These are phyloP conservation scores for Blastobotrys proliferans DNA, from an alignment of 1,139 yeast species.

Conservation along the genomic window DNA sequence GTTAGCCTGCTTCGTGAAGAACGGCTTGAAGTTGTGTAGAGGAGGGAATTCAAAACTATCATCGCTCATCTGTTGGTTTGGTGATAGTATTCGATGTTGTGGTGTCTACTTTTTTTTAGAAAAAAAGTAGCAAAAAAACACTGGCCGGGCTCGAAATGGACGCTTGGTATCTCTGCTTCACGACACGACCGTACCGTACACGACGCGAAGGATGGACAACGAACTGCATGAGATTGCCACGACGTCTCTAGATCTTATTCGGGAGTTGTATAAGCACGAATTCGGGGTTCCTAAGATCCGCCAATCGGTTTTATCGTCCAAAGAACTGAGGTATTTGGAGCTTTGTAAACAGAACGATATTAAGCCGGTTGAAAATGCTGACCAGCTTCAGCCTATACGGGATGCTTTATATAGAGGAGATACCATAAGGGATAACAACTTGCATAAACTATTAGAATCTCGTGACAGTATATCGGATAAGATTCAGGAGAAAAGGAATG, in stretches of 20 bases:
- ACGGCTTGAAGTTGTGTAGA: slow-evolving; percentile 85
- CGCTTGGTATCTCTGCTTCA: too few species aligned
- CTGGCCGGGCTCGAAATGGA: too few species aligned
- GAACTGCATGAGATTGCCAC: too few species aligned
- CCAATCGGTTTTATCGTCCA: slow-evolving; percentile 12
- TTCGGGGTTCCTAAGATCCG: slow-evolving; percentile 22
- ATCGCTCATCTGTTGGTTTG: too few species aligned
- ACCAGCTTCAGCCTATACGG: background rate
- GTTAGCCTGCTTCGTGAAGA: slow-evolving; percentile 87
- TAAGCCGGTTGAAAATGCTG: background rate
- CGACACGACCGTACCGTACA: too few species aligned
- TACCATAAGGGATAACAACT: slow-evolving; percentile 6
- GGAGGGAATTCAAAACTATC: slow-evolving; percentile 52
- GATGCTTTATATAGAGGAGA: too few species aligned
- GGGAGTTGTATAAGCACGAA: slow-evolving; percentile 14
- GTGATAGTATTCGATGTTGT: too few species aligned
- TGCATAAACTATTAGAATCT: slow-evolving; percentile 14
- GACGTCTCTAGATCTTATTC: too few species aligned
- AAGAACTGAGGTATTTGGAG: slow-evolving; percentile 19
- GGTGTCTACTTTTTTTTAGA: too few species aligned
- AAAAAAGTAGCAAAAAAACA: background rate
- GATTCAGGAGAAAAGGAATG: slow-evolving; percentile 8
- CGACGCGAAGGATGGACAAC: too few species aligned
- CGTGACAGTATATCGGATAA: slow-evolving; percentile 17
- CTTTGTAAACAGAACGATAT: slow-evolving; percentile 5